These are phyloP conservation scores for Corymbia citriodora DNA, from an alignment of 441 rosid genomes.

Conservation along the genomic window DNA sequence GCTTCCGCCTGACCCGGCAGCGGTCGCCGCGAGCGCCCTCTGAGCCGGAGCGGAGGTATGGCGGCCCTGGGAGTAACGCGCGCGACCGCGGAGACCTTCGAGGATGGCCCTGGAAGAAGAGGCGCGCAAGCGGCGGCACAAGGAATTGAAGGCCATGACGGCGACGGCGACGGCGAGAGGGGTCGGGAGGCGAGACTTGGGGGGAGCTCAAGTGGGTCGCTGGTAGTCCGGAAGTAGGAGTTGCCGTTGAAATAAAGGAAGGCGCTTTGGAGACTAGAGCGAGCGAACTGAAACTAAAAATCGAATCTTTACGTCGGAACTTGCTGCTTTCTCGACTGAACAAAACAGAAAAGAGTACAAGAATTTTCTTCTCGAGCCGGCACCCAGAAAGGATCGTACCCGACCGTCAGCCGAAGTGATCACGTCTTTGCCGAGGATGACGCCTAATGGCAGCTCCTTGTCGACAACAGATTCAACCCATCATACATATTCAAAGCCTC, in stretches of 20 bases:
- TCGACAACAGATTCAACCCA: neutral
- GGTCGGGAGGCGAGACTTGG: neutral
- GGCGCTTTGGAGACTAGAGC: neutral
- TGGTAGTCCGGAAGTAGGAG: neutral
- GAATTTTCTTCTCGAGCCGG: neutral
- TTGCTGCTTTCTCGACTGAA: neutral
- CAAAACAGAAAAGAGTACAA: neutral
- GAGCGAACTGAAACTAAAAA: neutral
- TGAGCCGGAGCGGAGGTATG: slow-evolving; percentile 6
- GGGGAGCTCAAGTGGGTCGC: neutral
- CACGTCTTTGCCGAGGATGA: neutral
- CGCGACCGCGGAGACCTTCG: slow-evolving; percentile 17
- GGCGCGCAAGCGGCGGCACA: slow-evolving; percentile 47
- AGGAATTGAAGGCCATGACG: slow-evolving; percentile 38
- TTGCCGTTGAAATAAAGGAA: neutral
- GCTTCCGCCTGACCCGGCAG: neutral
- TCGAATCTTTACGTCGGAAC: neutral
- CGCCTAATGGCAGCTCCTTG: neutral
- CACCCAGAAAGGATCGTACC: neutral
- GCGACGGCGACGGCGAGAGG: neutral
- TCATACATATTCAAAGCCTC: neutral
- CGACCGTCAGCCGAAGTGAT: neutral
- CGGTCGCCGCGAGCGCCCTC: neutral
- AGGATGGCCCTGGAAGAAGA: slow-evolving; percentile 31
- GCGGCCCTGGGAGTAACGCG: neutral